Evolutionary conservation across 2,329 filamentous ascomycete species (phyloP), one percentile per base, ranked within the genome.

Genomic region (Clonostachys rhizophaga): DNA sequence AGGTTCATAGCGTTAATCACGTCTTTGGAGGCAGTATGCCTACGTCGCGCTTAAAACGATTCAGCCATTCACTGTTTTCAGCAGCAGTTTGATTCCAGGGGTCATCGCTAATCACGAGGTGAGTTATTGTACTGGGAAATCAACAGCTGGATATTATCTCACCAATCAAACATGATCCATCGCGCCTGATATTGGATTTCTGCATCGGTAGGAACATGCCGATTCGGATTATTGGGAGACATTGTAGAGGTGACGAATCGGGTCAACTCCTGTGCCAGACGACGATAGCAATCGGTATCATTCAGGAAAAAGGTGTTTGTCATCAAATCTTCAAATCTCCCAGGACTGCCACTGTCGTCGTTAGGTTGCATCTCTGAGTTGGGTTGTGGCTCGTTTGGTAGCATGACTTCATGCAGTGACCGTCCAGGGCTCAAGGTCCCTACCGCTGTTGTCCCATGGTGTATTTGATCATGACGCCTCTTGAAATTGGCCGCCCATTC

Each of bases 41-140:
- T 1, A 67, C 70, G 43, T 79, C 72, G 11, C 78, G 72, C 60
- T 85, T 84, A 66, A 85, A 84, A 41, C 80, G 73, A 48, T 74
- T 69, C 11, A 85, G 69, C 81, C 81, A 85, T 60, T 84, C 80
- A 1, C 69, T 71, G 52, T 84, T 84, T 55, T 84, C 81, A 24
- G 80, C 80, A 1, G 78, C 77, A 0, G 81, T 84, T 54, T 81
- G 76, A 57, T 84, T 84, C 76, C 79, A 83, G 3, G 78, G 78
- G 54, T 84, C 81, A 48, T 84, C 81, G 48, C 78, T 81, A 42
- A 16, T 5, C 37, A 20, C 48, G 52, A 60, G 51, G 64, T 42
- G 42, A 16, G 35, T 36, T 8, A 20, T 43, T 33, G 16, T 14
- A 30, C 9, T 18, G 11, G 42, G 9, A 14, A 13, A n/a, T 48